Percentiles rank a stretch among this genome's conserved stretches.
Conservation (phyloP, 768 basidiomycete genomes). For the Amanita pseudoporphyria region DNA sequence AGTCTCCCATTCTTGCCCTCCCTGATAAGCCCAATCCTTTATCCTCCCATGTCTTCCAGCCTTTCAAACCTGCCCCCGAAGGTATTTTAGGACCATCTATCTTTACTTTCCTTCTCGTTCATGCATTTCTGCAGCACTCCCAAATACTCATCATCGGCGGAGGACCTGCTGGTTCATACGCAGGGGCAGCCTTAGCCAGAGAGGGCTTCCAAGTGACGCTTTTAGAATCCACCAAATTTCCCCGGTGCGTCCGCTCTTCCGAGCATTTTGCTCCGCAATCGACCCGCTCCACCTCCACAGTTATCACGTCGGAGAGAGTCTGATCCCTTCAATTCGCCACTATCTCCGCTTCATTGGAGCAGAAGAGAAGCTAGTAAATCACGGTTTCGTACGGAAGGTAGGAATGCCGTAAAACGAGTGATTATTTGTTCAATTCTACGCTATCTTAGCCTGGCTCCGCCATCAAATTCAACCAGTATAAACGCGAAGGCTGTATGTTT, state of each 20-base stretch:
- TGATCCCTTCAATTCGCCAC: slow-evolving; percentile 52
- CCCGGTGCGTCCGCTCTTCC: slow-evolving; percentile 23
- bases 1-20: slow-evolving; percentile 1
- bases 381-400: slow-evolving; percentile 47
- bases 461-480: slow-evolving; percentile 54
- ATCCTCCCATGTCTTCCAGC: slow-evolving; percentile 16
- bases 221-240: slow-evolving; percentile 46
- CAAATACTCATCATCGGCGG: slow-evolving; percentile 40
- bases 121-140: slow-evolving; percentile 22
- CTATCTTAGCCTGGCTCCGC: slow-evolving; percentile 45
- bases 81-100: slow-evolving; percentile 11
- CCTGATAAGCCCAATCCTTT: slow-evolving; percentile 11
- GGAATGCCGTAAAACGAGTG: not conserved
- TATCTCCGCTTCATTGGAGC: slow-evolving; percentile 51
- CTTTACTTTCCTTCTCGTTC: slow-evolving; percentile 2
- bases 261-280: not conserved
- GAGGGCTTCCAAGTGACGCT: slow-evolving; percentile 47
- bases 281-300: slow-evolving; percentile 16
- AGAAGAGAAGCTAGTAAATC: slow-evolving; percentile 36
- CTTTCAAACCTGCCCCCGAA: slow-evolving; percentile 22
- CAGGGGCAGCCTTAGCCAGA: slow-evolving; percentile 43
- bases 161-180: slow-evolving; percentile 49
- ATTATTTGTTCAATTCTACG: not conserved
- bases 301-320: slow-evolving; percentile 51
- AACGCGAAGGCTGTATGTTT: slow-evolving; percentile 52